Evolutionary conservation across 371 early-diverging fungal species (phyloP), one percentile per base, ranked within the genome.

Genomic region (Saksenaea vasiformis): DNA sequence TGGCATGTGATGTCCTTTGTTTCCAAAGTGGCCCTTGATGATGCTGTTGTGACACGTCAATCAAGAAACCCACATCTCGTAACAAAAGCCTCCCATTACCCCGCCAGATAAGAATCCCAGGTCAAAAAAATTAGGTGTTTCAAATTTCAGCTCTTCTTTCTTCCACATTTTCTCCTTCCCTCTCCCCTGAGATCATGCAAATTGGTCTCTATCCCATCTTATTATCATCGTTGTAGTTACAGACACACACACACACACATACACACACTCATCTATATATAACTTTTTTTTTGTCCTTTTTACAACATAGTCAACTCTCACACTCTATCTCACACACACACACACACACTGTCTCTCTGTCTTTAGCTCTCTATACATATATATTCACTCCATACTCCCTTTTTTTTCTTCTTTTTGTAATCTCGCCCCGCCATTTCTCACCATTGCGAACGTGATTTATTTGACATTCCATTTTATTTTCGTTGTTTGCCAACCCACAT

Each of bases 21-120:
- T 47, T 47, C 51, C 22, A 47, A 47, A 22, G 51, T 47, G 51
- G 24, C 22, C 51, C 22, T 47, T 22, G 51, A 47, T 47, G 51
- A 47, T 47, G 24, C 51, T 47, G 51, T 47, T 47, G 51, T 47
- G 51, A 22, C 24, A 47, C 51, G 22, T 47, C 51, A 47, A 47
- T 47, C 51, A 47, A 47, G 24, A 47, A 47, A 47, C 51, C 51
- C 51, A 47, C 51, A 47, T 17, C 51, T 47, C 51, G 27, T 47
- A 47, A 47, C 51, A 14, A 41, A 41, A 17, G 43, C 43, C 19
- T 17, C 43, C 43, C 14, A n/a, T 41, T 47, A 47, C 51, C 51
- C 51, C 51, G 51, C 51, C 51, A 47, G 51, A 47, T 47, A 47
- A 47, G 51, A 47, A 47, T 47, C 51, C 24, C 51, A 47, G 24